A percentile compares a stretch with the other conserved stretches of the same genome.
These are phyloP conservation scores for Boletellus ananas DNA, from an alignment of 768 basidiomycete species.

Conservation along the genomic window DNA sequence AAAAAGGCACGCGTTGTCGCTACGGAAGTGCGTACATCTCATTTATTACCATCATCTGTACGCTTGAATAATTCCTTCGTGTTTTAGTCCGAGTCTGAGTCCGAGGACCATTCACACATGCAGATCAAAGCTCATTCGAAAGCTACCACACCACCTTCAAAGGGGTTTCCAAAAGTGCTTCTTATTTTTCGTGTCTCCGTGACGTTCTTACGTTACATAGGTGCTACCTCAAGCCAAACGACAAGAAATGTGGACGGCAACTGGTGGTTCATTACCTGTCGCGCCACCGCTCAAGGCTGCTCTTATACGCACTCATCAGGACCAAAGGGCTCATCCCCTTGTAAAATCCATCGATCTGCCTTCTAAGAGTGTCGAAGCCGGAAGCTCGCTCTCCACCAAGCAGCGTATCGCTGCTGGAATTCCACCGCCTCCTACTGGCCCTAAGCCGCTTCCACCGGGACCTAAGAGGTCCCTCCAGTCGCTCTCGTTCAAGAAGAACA, in stretches of 20 bases:
- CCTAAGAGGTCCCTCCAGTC: constrained; percentile 25
- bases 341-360: constrained; percentile 31
- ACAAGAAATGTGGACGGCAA: constrained; percentile 2
- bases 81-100: constrained; percentile 18
- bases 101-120: constrained; percentile 3
- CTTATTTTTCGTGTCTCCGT: not conserved
- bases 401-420: constrained; percentile 44
- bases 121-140: constrained; percentile 4
- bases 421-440: constrained; percentile 29
- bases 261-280: constrained; percentile 1
- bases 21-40: constrained; percentile 12
- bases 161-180: constrained; percentile 13
- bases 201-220: constrained; percentile 6
- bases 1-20: constrained; percentile 2
- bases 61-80: not conserved
- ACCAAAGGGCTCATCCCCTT: constrained; percentile 27
- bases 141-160: not conserved
- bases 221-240: constrained; percentile 1
- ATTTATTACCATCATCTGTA: not conserved
- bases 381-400: constrained; percentile 47
- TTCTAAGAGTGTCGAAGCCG: constrained; percentile 20
- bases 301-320: constrained; percentile 27
- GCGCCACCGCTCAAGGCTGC: constrained; percentile 14
- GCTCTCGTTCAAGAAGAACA: constrained; percentile 46
- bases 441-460: constrained; percentile 31